phyloP scores from a whole-genome alignment of 805 yeast species.

The Cyberlindnera mycetangii region DNA sequence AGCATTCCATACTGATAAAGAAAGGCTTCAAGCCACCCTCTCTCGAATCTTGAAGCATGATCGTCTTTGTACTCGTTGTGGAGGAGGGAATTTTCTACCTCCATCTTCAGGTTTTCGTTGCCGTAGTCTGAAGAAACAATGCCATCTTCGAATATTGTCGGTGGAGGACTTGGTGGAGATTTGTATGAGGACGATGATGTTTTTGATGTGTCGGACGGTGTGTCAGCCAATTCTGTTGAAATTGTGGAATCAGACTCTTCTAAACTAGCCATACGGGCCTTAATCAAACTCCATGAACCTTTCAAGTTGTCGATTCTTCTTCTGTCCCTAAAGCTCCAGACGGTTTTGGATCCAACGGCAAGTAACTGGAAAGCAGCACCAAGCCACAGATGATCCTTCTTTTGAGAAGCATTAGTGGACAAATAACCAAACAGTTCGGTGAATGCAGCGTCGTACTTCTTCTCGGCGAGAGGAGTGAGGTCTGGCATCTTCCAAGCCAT shows the following conservation, averaged over 20 bases:
- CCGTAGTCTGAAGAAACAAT: slow-evolving; percentile 14
- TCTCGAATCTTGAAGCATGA: slow-evolving; percentile 19
- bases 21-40: slow-evolving; percentile 43
- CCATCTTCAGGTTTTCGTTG: slow-evolving; percentile 23
- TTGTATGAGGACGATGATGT: neutral
- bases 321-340: slow-evolving; percentile 21
- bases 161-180: slow-evolving; percentile 3
- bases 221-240: neutral
- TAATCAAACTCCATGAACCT: slow-evolving; percentile 35
- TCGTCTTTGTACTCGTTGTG: slow-evolving; percentile 4
- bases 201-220: neutral
- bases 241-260: neutral
- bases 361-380: slow-evolving; percentile 38
- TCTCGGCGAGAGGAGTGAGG: slow-evolving; percentile 25
- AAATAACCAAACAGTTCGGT: slow-evolving; percentile 13
- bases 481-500: slow-evolving; percentile 31
- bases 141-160: neutral
- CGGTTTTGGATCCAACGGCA: slow-evolving; percentile 37
- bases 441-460: slow-evolving; percentile 28
- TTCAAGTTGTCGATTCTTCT: slow-evolving; percentile 29
- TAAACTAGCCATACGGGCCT: slow-evolving; percentile 22
- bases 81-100: slow-evolving; percentile 21
- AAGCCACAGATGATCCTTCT: slow-evolving; percentile 35
- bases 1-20: slow-evolving; percentile 41
- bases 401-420: neutral